Percentiles rank a stretch among this genome's conserved stretches.
These are phyloP conservation scores for Colletotrichum sp. DNA, from an alignment of 2,329 filamentous ascomycete species.

Conservation along the genomic window DNA sequence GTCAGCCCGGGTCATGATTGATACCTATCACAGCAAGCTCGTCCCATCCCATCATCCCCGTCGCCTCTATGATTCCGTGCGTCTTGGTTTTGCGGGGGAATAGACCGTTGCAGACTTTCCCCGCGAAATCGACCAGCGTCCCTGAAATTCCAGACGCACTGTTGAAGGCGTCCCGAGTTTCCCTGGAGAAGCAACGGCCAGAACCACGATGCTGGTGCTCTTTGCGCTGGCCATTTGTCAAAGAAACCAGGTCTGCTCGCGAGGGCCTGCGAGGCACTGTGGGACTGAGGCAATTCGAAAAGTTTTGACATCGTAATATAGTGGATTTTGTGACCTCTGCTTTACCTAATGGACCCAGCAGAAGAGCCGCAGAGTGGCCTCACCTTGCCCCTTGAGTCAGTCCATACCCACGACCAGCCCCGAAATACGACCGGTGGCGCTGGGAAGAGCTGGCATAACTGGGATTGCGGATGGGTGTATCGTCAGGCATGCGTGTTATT, in stretches of 20 bases:
- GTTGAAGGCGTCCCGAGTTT: neutral
- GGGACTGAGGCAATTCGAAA: constrained; percentile 14
- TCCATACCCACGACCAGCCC: constrained; percentile 11
- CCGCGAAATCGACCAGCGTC: constrained; percentile 13
- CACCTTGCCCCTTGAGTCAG: constrained; percentile 16
- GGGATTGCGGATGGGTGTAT: neutral
- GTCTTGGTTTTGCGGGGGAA: constrained; percentile 19
- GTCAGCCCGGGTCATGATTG: neutral
- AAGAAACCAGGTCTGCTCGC: constrained; percentile 4
- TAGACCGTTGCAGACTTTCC: constrained; percentile 17
- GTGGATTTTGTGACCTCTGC: constrained; percentile 18
- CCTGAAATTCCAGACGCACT: constrained; percentile 10
- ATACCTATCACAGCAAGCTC: neutral
- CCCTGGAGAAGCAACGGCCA: neutral
- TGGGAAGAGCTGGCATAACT: neutral
- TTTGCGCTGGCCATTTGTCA: neutral
- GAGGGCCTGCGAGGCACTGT: neutral
- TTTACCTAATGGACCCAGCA: constrained; percentile 18
- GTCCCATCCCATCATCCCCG: neutral
- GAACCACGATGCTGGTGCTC: neutral
- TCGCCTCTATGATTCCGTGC: constrained; percentile 12
- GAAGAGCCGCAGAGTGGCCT: constrained; percentile 20
- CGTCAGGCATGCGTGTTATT: neutral
- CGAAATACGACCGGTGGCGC: constrained; percentile 19
- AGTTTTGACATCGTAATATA: constrained; percentile 20